phyloP scores from a whole-genome alignment of 2,329 filamentous ascomycete species.

The Hymenotorrendiella dingleyae region DNA sequence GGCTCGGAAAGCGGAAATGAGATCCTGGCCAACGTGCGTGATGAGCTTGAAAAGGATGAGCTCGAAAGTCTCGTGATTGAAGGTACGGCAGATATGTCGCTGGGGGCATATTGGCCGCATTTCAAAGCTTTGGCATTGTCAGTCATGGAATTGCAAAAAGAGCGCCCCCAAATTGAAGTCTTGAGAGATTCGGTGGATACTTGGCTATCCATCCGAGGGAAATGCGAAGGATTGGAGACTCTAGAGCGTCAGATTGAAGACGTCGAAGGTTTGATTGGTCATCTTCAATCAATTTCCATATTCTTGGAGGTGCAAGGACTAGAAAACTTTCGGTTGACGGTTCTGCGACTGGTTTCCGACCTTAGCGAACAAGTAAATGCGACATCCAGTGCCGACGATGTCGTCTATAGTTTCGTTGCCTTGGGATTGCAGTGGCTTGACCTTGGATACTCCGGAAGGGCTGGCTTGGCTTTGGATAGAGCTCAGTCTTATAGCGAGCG shows the following conservation, averaged over 20 bases:
- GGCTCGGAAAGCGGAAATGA: slow-evolving; percentile 14
- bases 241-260: slow-evolving; percentile 44
- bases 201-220: slow-evolving; percentile 35
- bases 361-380: slow-evolving; percentile 39
- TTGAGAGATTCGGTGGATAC: slow-evolving; percentile 19
- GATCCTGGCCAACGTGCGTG: slow-evolving; percentile 3
- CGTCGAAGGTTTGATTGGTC: slow-evolving; percentile 40
- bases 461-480: slow-evolving; percentile 50
- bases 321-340: slow-evolving; percentile 41
- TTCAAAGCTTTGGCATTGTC: slow-evolving; percentile 22
- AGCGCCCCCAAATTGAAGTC: slow-evolving; percentile 20
- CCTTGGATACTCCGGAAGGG: slow-evolving; percentile 55
- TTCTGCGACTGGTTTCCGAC: slow-evolving; percentile 43
- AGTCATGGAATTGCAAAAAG: slow-evolving; percentile 23
- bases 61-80: slow-evolving; percentile 7
- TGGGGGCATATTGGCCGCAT: slow-evolving; percentile 22
- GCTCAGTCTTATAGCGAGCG: slow-evolving; percentile 45
- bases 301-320: slow-evolving; percentile 53
- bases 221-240: slow-evolving; percentile 37
- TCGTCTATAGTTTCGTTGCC: slow-evolving; percentile 34
- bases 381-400: slow-evolving; percentile 34
- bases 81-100: slow-evolving; percentile 21
- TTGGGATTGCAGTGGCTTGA: slow-evolving; percentile 50
- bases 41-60: slow-evolving; percentile 12
- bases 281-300: slow-evolving; percentile 48